phyloP scores from a whole-genome alignment of 2,329 filamentous ascomycete genomes.

The Dothiorella sarmentorum region DNA sequence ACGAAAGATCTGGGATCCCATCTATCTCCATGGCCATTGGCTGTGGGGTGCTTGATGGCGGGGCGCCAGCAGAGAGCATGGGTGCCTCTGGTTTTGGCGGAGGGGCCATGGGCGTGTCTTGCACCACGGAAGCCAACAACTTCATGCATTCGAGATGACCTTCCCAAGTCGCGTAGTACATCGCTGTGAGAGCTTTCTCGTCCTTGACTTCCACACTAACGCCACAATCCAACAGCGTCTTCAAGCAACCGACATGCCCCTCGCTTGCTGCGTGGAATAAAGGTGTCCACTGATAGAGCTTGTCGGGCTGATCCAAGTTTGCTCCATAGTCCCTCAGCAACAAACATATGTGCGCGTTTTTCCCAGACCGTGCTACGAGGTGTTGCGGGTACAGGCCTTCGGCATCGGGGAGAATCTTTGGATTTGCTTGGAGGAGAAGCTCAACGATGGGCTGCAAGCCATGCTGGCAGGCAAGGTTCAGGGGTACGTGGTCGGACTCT shows the following conservation, averaged over 20 bases:
- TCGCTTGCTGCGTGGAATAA: conserved; percentile 95
- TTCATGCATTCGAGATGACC: conserved; percentile 93
- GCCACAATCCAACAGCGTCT: conserved; percentile 73
- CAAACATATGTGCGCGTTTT: conserved; percentile 73
- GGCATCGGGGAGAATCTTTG: conserved; percentile 84
- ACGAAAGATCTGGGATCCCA: conserved; percentile 84
- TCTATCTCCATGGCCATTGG: conserved; percentile 68
- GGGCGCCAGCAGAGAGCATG: conserved; percentile 12
- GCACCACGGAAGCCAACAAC: conserved; percentile 61
- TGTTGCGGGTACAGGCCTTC: conserved; percentile 98
- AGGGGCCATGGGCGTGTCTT: conserved; percentile 8
- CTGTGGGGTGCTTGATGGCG: conserved; percentile 35
- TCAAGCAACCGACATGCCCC: conserved; percentile 84
- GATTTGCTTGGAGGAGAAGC: conserved; percentile 75
- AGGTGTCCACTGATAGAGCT: conserved; percentile 95
- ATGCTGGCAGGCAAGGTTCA: conserved; percentile 94
- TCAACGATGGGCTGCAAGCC: conserved; percentile 82
- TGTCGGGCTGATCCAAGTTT: conserved; percentile 88
- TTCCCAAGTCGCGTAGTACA: conserved; percentile 99
- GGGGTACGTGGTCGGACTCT: conserved; percentile 85
- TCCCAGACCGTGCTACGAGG: conserved; percentile 83
- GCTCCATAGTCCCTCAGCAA: conserved; percentile 82
- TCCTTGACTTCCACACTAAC: conserved; percentile 78
- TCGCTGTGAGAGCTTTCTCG: conserved; percentile 87
- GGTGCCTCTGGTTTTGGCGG: conserved; percentile 41